These are phyloP conservation scores for Trichophyton simii DNA, from an alignment of 2,329 filamentous ascomycete species.

Conservation along the genomic window DNA sequence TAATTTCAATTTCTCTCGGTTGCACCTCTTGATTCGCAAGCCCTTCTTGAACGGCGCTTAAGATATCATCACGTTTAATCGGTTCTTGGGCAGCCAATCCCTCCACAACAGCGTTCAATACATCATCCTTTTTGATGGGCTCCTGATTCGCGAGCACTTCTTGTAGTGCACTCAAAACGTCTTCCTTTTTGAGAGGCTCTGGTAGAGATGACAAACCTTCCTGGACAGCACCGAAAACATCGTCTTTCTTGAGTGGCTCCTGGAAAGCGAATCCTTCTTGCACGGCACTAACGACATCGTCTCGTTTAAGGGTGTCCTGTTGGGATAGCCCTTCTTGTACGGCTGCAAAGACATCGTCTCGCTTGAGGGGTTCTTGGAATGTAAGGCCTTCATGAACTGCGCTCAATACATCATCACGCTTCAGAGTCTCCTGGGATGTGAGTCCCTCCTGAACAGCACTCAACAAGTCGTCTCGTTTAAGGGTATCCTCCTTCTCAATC, in stretches of 20 bases:
- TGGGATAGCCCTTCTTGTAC: constrained; percentile 21
- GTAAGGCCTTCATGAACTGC: constrained; percentile 86
- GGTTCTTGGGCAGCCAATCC: constrained; percentile 39
- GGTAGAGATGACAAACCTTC: constrained; percentile 17
- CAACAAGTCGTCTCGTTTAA: constrained; percentile 16
- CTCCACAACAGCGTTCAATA: constrained; percentile 74
- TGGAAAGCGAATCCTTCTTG: constrained; percentile 80
- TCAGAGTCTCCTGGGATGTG: constrained; percentile 26
- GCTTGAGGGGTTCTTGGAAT: constrained; percentile 38
- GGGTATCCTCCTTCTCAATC: constrained; percentile 19
- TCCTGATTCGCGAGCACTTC: constrained; percentile 26
- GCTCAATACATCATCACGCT: constrained; percentile 41
- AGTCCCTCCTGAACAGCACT: constrained; percentile 19
- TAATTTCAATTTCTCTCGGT: constrained; percentile 48
- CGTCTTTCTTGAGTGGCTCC: constrained; percentile 57
- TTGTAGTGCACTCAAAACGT: constrained; percentile 18
- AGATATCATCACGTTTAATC: constrained; percentile 16
- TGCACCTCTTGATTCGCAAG: constrained; percentile 25
- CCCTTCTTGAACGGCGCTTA: constrained; percentile 19
- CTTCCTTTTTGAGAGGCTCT: constrained; percentile 12
- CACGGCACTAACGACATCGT: constrained; percentile 49
- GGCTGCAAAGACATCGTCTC: constrained; percentile 17
- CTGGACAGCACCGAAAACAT: constrained; percentile 35
- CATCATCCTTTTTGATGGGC: constrained; percentile 56
- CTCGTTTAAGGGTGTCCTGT: constrained; percentile 36